Conservation (phyloP, 163 green algal genomes). For the Scenedesmus sp. region DNA sequence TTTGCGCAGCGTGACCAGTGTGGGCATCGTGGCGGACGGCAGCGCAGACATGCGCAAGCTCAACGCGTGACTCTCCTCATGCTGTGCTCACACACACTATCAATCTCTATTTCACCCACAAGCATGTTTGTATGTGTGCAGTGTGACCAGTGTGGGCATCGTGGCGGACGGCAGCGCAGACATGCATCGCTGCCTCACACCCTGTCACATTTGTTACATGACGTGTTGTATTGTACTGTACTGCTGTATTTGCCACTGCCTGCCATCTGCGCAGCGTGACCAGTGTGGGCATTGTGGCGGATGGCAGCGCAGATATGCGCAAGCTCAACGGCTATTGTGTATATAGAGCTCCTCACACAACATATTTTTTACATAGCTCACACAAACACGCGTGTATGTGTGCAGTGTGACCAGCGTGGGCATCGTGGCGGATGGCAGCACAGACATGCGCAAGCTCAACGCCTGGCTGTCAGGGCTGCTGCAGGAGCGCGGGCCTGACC, state of each 20-base stretch:
- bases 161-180: too few species aligned
- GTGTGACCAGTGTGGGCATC: too few species aligned
- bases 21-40: too few species aligned
- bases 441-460: slow-evolving; percentile 85
- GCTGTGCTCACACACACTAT: too few species aligned
- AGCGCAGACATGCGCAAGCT: slow-evolving; percentile 60
- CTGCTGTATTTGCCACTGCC: too few species aligned
- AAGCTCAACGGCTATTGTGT: slow-evolving; percentile 77
- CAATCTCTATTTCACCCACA: too few species aligned
- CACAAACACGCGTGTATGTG: background rate
- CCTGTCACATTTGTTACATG: too few species aligned
- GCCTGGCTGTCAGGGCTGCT: slow-evolving; percentile 85
- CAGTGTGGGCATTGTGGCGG: background rate
- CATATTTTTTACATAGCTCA: background rate
- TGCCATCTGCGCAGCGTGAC: background rate
- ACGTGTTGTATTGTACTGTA: too few species aligned
- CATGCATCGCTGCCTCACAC: too few species aligned
- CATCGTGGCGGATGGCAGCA: slow-evolving; percentile 72
- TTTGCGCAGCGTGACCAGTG: slow-evolving; percentile 2
- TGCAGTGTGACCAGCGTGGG: slow-evolving; percentile 70
- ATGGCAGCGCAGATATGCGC: slow-evolving; percentile 51
- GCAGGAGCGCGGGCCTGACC: slow-evolving; percentile 68
- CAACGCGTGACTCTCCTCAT: slow-evolving; percentile 33
- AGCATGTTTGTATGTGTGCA: background rate
- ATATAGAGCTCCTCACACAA: background rate